These are phyloP conservation scores for Metschnikowia picachoensis DNA, from an alignment of 805 yeast species.

Conservation along the genomic window DNA sequence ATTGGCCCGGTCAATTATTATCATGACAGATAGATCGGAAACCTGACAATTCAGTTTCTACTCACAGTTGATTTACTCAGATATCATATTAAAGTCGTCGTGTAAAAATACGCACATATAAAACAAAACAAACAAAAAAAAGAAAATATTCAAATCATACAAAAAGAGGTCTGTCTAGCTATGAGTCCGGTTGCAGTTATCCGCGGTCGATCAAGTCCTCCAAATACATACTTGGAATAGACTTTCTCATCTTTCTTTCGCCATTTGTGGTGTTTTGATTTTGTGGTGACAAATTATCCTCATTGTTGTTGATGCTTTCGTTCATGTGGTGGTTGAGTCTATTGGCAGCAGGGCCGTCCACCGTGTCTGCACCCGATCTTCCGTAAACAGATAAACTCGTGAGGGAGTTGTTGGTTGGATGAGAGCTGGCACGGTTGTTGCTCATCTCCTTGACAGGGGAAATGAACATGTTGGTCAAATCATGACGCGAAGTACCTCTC, in stretches of 20 bases:
- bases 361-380: slow-evolving; percentile 18
- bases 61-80: too few species aligned
- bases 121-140: not conserved
- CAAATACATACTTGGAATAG: slow-evolving; percentile 47
- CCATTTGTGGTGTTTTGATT: not conserved
- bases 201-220: slow-evolving; percentile 44
- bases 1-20: not conserved
- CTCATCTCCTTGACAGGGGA: slow-evolving; percentile 78
- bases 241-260: slow-evolving; percentile 23
- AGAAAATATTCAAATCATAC: not conserved
- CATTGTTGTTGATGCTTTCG: slow-evolving; percentile 35
- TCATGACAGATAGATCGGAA: too few species aligned
- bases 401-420: slow-evolving; percentile 21
- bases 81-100: not conserved
- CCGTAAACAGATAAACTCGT: slow-evolving; percentile 16
- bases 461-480: slow-evolving; percentile 54
- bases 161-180: not conserved
- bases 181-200: not conserved
- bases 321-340: slow-evolving; percentile 39
- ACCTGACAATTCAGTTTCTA: too few species aligned
- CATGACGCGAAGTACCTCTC: slow-evolving; percentile 30
- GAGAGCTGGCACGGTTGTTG: slow-evolving; percentile 35
- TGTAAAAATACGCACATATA: not conserved
- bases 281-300: slow-evolving; percentile 19
- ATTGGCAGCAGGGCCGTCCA: slow-evolving; percentile 23